A percentile compares a stretch with the other conserved stretches of the same genome.
phyloP scores from a whole-genome alignment of 257 asterid species.

The Striga asiatica region DNA sequence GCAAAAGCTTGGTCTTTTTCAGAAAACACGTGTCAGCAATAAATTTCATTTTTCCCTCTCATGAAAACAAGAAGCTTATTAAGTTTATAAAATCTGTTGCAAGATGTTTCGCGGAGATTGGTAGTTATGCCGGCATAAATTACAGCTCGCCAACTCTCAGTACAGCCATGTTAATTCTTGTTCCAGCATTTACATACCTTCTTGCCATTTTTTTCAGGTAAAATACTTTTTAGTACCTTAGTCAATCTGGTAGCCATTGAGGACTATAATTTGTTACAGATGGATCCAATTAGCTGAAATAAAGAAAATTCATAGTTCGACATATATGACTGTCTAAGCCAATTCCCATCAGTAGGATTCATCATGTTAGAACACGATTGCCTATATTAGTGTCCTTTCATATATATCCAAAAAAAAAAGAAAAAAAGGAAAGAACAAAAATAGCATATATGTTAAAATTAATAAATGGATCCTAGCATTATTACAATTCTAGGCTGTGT shows the following conservation, averaged over 20 bases:
- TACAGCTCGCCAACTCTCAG: conserved; percentile 70
- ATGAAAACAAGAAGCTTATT: background rate
- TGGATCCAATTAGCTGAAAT: conserved; percentile 1
- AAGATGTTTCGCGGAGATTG: conserved; percentile 42
- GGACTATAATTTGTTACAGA: background rate
- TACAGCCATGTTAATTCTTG: conserved; percentile 60
- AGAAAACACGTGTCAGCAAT: no score
- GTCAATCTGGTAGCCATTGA: background rate
- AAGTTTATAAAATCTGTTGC: conserved; percentile 8
- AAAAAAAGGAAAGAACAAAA: no score
- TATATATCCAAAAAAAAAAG: no score
- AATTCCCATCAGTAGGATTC: background rate
- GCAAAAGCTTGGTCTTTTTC: no score
- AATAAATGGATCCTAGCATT: no score
- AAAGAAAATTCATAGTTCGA: background rate
- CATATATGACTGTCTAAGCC: background rate
- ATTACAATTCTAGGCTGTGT: no score
- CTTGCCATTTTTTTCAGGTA: conserved; percentile 51
- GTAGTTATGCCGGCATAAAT: conserved; percentile 47
- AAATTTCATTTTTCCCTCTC: background rate
- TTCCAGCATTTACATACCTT: conserved; percentile 55
- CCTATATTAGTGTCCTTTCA: no score
- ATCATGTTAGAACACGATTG: background rate
- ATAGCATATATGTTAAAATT: no score
- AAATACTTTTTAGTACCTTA: background rate